Evolutionary conservation across 768 basidiomycete species (phyloP), one percentile per base, ranked within the genome.

Genomic region (Mycena polygramma): DNA sequence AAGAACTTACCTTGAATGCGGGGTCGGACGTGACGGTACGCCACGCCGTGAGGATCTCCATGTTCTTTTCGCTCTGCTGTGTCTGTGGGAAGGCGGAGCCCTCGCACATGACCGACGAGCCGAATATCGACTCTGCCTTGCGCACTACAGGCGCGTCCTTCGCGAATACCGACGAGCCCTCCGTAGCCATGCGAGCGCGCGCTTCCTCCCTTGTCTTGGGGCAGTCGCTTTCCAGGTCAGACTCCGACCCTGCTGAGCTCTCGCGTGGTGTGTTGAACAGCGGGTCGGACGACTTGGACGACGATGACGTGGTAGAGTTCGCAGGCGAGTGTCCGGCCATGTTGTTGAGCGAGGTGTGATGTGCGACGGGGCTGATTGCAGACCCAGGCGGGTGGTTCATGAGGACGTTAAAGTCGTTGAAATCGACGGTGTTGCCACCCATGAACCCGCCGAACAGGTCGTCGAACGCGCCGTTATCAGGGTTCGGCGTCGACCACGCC

Each of bases 11-110:
- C 86, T 92, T 93, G 79, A 92, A 95, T 75, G 88, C 84, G 4
- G 93, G 94, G 76, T 91, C 88, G 39, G 88, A 88, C 24, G 89
- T 91, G 74, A 96, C 92, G 74, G 83, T 91, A 73, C 89, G 82
- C 94, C 93, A 95, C 15, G 94, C 94, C 67, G 89, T 88, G 51
- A 94, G 83, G 24, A 95, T 91, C 78, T 94, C 92, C 15, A 95
- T 81, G 71, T 95, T 94, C 68, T 89, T 83, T 55, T 92, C 91
- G 75, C 86, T 93, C 81, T 90, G 87, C 71, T 86, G 79, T 19
- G 91, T 92, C 80, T 82, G 87, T 8, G 93, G 92, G 76, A 94
- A 90, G 7, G 82, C 86, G n/a, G 90, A 86, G 11, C 89, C 90
- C 65, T 88, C 83, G 78, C 93, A 94, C 39, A 85, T 83, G n/a